phyloP scores from a whole-genome alignment of 1,284 basidiomycete genomes.

The Mycosarcoma maydis region DNA sequence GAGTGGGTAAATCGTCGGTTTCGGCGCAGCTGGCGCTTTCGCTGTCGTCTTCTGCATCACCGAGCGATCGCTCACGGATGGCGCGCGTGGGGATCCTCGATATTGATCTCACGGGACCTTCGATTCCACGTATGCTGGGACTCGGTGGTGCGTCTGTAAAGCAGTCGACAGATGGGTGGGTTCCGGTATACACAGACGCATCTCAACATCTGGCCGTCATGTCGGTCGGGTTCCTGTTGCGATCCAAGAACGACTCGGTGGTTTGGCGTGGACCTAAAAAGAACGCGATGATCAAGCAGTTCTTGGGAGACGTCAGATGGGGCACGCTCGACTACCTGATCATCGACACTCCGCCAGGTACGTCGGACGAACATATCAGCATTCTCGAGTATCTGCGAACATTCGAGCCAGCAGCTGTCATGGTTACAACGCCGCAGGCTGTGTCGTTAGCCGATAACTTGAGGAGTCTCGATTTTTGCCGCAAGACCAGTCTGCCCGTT shows the following conservation, averaged over 20 bases:
- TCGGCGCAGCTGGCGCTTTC: slow-evolving; percentile 91
- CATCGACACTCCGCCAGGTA: slow-evolving; percentile 95
- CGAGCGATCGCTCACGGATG: not conserved
- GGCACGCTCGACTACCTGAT: slow-evolving; percentile 94
- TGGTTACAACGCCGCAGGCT: slow-evolving; percentile 97
- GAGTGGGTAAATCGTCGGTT: slow-evolving; percentile 97
- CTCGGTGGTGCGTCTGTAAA: slow-evolving; percentile 78
- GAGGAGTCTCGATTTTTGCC: slow-evolving; percentile 94
- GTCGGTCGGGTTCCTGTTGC: slow-evolving; percentile 94
- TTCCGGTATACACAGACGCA: slow-evolving; percentile 80
- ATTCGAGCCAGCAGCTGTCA: slow-evolving; percentile 77
- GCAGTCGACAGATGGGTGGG: slow-evolving; percentile 95
- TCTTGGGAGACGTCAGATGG: slow-evolving; percentile 95
- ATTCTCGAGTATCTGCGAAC: slow-evolving; percentile 87
- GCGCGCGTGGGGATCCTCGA: slow-evolving; percentile 85
- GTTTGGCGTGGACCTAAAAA: slow-evolving; percentile 99
- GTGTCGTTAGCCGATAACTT: slow-evolving; percentile 93
- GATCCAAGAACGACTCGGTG: slow-evolving; percentile 88
- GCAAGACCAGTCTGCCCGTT: slow-evolving; percentile 84
- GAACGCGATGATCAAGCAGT: slow-evolving; percentile 99
- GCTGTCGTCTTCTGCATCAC: slow-evolving; percentile 45
- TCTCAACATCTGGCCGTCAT: slow-evolving; percentile 82
- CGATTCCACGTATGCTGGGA: slow-evolving; percentile 95
- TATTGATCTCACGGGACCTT: slow-evolving; percentile 95
- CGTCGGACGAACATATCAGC: slow-evolving; percentile 97